Percentiles rank a stretch among this genome's conserved stretches.
phyloP scores from a whole-genome alignment of 2,329 filamentous ascomycete species.

The Colletotrichum liriopes region DNA sequence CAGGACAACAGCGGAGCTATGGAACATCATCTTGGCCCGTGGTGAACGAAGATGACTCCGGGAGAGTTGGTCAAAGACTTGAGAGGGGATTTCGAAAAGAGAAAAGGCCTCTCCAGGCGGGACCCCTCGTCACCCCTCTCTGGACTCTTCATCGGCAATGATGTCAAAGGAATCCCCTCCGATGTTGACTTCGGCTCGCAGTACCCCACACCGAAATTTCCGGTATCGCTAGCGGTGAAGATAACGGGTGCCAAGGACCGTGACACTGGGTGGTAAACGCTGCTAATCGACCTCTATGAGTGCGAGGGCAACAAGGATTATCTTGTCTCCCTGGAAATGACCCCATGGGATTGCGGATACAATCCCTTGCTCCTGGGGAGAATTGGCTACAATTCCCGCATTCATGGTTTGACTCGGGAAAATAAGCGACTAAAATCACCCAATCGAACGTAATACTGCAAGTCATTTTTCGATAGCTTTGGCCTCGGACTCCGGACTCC shows the following conservation, averaged over 20 bases:
- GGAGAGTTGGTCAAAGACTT: background rate
- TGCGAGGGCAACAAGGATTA: conserved; percentile 29
- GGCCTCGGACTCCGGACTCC: background rate
- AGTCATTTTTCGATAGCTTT: background rate
- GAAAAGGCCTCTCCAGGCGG: background rate
- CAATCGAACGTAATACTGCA: background rate
- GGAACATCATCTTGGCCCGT: conserved; percentile 31
- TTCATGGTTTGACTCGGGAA: conserved; percentile 13
- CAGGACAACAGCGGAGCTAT: conserved; percentile 30
- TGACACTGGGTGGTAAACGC: conserved; percentile 6
- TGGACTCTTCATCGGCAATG: conserved; percentile 18
- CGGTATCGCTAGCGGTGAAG: conserved; percentile 39
- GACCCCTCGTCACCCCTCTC: background rate
- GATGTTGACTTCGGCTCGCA: conserved; percentile 23
- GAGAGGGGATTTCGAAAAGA: background rate
- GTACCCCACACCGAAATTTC: conserved; percentile 39
- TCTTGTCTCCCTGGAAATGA: conserved; percentile 30
- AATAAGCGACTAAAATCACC: conserved; percentile 23
- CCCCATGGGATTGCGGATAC: conserved; percentile 17
- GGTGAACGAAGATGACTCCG: conserved; percentile 3
- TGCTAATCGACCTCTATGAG: conserved; percentile 4
- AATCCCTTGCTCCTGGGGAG: conserved; percentile 21
- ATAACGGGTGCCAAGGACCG: conserved; percentile 25
- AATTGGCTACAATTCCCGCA: conserved; percentile 23
- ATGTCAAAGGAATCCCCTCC: conserved; percentile 24